Conservation (phyloP, 2,329 filamentous ascomycete genomes). For the Colletotrichum coccodes region DNA sequence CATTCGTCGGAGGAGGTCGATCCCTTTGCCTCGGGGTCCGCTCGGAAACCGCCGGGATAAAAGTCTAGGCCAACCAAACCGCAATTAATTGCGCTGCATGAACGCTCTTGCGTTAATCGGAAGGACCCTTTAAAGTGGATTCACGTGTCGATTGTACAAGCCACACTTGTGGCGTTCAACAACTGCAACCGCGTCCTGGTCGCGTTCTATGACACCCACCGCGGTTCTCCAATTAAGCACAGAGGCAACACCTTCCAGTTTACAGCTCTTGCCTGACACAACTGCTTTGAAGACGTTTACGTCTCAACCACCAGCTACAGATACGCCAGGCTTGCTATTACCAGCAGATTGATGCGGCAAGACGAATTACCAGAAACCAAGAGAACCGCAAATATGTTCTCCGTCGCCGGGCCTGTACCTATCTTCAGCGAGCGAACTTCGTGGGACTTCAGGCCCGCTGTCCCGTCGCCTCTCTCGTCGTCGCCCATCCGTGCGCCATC, state of each 20-base stretch:
- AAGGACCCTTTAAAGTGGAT: not conserved
- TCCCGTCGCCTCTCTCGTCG: constrained; percentile 68
- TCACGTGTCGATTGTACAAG: constrained; percentile 8
- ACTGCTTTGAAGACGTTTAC: not conserved
- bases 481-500: constrained; percentile 66
- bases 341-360: constrained; percentile 42
- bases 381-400: constrained; percentile 48
- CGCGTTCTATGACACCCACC: constrained; percentile 12
- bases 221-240: constrained; percentile 11
- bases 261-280: not conserved
- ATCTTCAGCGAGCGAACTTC: constrained; percentile 52
- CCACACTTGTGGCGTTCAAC: constrained; percentile 11
- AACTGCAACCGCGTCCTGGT: constrained; percentile 17
- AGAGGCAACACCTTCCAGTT: constrained; percentile 1
- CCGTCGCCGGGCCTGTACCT: constrained; percentile 51
- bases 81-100: constrained; percentile 3
- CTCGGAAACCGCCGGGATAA: constrained; percentile 29
- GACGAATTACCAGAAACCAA: constrained; percentile 39
- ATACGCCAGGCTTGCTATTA: not conserved
- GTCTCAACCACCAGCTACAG: constrained; percentile 6
- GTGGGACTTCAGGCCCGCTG: constrained; percentile 57
- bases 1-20: constrained; percentile 15
- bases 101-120: not conserved
- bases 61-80: not conserved
- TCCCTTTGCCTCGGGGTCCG: constrained; percentile 25